Evolutionary conservation across 2,329 filamentous ascomycete species (phyloP), one percentile per base, ranked within the genome.

Genomic region (Colletotrichum endophyticum): DNA sequence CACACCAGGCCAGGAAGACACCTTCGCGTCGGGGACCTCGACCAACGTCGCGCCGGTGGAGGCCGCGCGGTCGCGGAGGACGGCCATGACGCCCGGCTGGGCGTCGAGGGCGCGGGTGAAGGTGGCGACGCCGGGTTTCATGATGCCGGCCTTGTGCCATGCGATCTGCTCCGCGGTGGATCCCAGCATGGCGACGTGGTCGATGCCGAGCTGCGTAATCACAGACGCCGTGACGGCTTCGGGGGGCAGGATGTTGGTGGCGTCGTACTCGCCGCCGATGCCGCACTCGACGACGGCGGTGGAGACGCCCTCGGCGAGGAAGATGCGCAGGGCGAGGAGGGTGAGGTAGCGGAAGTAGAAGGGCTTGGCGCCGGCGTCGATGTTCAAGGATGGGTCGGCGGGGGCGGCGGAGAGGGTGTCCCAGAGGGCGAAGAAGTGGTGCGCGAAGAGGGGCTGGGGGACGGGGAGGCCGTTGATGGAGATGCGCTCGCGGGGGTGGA

Each of bases 141-240:
- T 92, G 73, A 95, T 93, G 2, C 93, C 94, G 2, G 92, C 91
- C 84, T 95, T 95, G 84, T 95, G 92, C 93, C 93, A 95, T 0
- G 93, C 92, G 78, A 95, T 94, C 82, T 92, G 88, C 36, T 90
- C 91, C 13, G 94, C 85, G 0, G 91, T 93, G 22, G 88, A 84
- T 6, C 94, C 94, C 2, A 95, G 87, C 25, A 89, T 88, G 68
- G 88, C 89, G 44, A 94, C 89, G 80, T 95, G 94, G 80, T 95
- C 94, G 78, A 95, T 91, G 6, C 92, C 93, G 12, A 95, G 85
- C n/a, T 90, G 90, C 62, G 90, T 92, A 72, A 95, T 92, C 2
- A 90, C 93, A 1, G 90, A 88, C 0, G 88, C 93, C 0, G 90
- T 86, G 1, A 92, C 92, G 15, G 84, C 83, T 69, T 89, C 86